Evolutionary conservation across 371 early-diverging fungal genomes (phyloP).

Genomic region (Blakeslea trispora): DNA sequence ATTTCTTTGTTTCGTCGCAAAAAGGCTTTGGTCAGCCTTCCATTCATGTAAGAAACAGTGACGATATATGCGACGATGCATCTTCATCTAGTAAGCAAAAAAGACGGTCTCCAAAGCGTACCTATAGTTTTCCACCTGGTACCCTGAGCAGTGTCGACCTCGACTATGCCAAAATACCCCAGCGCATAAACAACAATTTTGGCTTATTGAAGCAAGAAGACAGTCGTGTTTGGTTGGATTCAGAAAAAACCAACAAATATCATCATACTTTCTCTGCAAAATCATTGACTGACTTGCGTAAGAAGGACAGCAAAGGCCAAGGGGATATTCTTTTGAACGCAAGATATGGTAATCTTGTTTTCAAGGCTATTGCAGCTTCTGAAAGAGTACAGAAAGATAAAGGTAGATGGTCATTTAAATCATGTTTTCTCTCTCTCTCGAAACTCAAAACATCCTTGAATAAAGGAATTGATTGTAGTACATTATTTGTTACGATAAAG

Average conservation of each 20-base stretch:
- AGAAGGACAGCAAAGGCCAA: constrained; percentile 14
- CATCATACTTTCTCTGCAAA: constrained; percentile 34
- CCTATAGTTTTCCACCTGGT: constrained; percentile 45
- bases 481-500: constrained; percentile 45
- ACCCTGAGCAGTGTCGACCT: not conserved
- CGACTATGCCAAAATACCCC: not conserved
- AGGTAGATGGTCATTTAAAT: not conserved
- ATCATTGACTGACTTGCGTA: constrained; percentile 27
- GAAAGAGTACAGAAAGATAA: constrained; percentile 14
- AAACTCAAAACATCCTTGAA: too few species aligned
- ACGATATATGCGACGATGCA: not conserved
- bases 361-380: constrained; percentile 34
- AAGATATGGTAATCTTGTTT: constrained; percentile 22
- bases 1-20: not conserved
- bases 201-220: constrained; percentile 20
- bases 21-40: not conserved
- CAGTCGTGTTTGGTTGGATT: constrained; percentile 42
- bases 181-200: not conserved
- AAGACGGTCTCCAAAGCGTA: constrained; percentile 34
- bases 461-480: not conserved
- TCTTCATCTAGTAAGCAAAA: not conserved
- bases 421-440: not conserved
- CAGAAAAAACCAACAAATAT: constrained; percentile 28
- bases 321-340: constrained; percentile 25
- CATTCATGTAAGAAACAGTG: too few species aligned